Percentiles rank a stretch among this genome's conserved stretches.
Evolutionary conservation across 768 basidiomycete genomes (phyloP).

Genomic region (Piloderma croceum): DNA sequence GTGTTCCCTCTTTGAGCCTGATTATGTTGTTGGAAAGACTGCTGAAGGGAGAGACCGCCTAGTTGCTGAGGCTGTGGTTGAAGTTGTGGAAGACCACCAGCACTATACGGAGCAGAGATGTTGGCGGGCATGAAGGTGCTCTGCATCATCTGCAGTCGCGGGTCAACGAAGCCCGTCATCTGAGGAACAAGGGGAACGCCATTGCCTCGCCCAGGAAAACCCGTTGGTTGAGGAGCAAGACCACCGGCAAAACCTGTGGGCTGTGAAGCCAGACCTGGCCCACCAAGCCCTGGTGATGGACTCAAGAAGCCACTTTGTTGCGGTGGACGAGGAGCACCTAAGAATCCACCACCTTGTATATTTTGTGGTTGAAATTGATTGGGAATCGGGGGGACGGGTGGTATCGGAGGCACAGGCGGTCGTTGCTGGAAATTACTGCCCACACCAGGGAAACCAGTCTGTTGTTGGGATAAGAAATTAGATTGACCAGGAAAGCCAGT

Average conservation of each 20-base stretch:
- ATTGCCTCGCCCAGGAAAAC: constrained; percentile 29
- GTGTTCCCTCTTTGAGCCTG: constrained; percentile 62
- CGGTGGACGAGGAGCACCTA: constrained; percentile 37
- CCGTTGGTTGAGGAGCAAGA: constrained; percentile 61
- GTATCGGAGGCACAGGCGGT: constrained; percentile 40
- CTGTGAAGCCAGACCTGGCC: constrained; percentile 33
- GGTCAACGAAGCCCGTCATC: constrained; percentile 76
- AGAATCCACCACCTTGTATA: constrained; percentile 36
- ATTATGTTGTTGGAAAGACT: constrained; percentile 85
- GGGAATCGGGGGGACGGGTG: constrained; percentile 63
- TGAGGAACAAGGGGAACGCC: constrained; percentile 58
- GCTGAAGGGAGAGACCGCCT: constrained; percentile 59
- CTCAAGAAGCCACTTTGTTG: constrained; percentile 47
- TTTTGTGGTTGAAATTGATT: constrained; percentile 53
- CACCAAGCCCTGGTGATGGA: constrained; percentile 47
- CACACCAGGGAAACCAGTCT: constrained; percentile 45
- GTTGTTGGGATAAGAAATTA: constrained; percentile 46
- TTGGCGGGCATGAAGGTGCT: constrained; percentile 85
- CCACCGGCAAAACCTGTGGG: constrained; percentile 32
- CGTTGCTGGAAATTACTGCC: constrained; percentile 32
- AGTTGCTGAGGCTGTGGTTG: constrained; percentile 49
- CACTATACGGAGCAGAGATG: constrained; percentile 50
- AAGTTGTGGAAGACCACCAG: constrained; percentile 62
- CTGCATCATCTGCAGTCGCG: constrained; percentile 84
- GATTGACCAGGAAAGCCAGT: constrained; percentile 39